A percentile compares a stretch with the other conserved stretches of the same genome.
Evolutionary conservation across 331 rosid species (phyloP).

Genomic region (Malus hybrid): DNA sequence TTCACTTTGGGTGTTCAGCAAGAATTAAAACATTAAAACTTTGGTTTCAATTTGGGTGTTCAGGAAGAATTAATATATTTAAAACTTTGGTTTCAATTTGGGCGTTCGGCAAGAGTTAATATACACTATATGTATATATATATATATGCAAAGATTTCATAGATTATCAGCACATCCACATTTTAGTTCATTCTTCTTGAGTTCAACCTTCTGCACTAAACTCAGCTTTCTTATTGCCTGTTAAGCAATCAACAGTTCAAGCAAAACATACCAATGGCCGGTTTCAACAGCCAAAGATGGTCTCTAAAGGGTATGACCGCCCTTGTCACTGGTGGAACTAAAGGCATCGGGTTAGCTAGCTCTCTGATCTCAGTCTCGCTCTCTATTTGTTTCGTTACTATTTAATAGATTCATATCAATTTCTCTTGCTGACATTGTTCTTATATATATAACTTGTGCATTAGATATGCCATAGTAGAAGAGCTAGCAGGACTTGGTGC

Average conservation of each 20-base stretch:
- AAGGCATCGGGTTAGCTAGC: not conserved
- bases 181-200: not conserved
- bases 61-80: too few species aligned
- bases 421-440: not conserved
- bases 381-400: not conserved
- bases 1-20: too few species aligned
- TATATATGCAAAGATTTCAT: not conserved
- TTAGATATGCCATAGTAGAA: slow-evolving; percentile 51
- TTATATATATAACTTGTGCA: not conserved
- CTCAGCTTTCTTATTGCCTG: not conserved
- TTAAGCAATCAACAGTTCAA: not conserved
- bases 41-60: too few species aligned
- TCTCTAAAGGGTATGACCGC: slow-evolving; percentile 1
- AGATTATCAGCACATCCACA: not conserved
- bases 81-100: not conserved
- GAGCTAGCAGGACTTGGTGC: slow-evolving; percentile 67
- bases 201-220: not conserved
- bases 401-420: not conserved
- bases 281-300: not conserved
- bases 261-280: not conserved
- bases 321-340: slow-evolving; percentile 1
- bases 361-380: not conserved
- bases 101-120: not conserved
- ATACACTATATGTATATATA: too few species aligned
- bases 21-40: too few species aligned